These are phyloP conservation scores for Lasiodiplodia sp. DNA, from an alignment of 2,329 filamentous ascomycete genomes.

Conservation along the genomic window DNA sequence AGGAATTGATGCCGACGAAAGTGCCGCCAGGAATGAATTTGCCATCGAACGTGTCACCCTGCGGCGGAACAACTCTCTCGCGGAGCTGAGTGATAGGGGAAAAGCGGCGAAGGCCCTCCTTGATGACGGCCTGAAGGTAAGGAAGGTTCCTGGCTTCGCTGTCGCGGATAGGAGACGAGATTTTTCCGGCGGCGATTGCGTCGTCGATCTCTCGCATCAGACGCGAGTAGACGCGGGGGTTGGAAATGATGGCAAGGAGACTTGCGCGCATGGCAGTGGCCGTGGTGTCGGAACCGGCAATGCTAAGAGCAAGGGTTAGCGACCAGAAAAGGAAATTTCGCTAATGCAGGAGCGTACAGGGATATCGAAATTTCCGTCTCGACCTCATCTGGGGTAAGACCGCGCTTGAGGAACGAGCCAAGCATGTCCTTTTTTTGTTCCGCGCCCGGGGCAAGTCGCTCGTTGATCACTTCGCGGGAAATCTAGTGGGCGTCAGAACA, in stretches of 20 bases:
- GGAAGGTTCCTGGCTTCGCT: conserved; percentile 51
- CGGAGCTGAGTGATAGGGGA: conserved; percentile 48
- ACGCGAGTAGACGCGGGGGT: conserved; percentile 54
- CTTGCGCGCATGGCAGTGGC: conserved; percentile 63
- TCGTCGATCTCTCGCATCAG: conserved; percentile 57
- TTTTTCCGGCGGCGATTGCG: conserved; percentile 47
- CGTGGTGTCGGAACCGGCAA: conserved; percentile 62
- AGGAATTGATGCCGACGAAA: conserved; percentile 50
- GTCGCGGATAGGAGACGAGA: conserved; percentile 52
- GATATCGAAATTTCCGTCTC: conserved; percentile 57
- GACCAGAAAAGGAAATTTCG: conserved; percentile 10
- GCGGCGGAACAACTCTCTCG: conserved; percentile 41
- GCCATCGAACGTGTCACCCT: conserved; percentile 43
- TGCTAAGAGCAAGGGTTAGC: conserved; percentile 13
- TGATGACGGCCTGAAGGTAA: conserved; percentile 57
- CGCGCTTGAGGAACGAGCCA: conserved; percentile 57
- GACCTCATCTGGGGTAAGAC: conserved; percentile 49
- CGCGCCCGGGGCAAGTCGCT: conserved; percentile 56
- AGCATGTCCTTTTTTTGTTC: conserved; percentile 60
- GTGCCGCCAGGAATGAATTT: conserved; percentile 48
- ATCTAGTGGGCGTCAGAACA: neutral
- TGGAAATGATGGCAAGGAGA: conserved; percentile 61
- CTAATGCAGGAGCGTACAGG: conserved; percentile 47
- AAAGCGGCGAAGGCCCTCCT: conserved; percentile 56
- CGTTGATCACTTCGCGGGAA: conserved; percentile 53